A percentile compares a stretch with the other conserved stretches of the same genome.
Conservation (phyloP, 2,329 filamentous ascomycete species). For the Geoglossum cookeanum region DNA sequence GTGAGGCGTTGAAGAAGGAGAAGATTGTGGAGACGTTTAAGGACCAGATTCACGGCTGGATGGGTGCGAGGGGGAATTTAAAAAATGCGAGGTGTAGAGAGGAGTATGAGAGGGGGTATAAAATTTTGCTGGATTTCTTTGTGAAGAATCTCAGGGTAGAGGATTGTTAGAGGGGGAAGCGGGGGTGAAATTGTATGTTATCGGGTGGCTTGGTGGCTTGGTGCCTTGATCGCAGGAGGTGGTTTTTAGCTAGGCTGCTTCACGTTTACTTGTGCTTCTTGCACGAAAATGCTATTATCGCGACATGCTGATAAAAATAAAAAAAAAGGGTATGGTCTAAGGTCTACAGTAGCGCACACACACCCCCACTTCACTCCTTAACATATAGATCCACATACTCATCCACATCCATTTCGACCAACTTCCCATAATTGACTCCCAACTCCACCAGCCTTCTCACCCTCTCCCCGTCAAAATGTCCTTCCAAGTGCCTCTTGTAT, state of each 20-base stretch:
- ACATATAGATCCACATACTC: constrained; percentile 81
- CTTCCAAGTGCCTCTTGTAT: constrained; percentile 78
- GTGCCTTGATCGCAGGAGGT: no score
- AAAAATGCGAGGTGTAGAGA: constrained; percentile 21
- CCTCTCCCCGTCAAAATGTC: constrained; percentile 55
- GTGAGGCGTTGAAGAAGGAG: constrained; percentile 19
- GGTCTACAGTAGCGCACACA: neutral
- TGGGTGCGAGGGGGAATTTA: constrained; percentile 24
- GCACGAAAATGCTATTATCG: no score
- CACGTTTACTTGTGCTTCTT: no score
- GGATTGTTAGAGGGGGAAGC: neutral
- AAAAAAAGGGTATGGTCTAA: neutral
- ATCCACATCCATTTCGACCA: constrained; percentile 72
- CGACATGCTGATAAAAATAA: neutral
- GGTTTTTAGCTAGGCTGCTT: no score
- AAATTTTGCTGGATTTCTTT: constrained; percentile 16
- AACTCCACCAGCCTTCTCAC: constrained; percentile 71
- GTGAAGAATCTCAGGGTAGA: neutral
- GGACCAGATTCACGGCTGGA: constrained; percentile 26
- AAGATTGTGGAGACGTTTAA: constrained; percentile 26
- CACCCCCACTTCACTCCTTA: constrained; percentile 16
- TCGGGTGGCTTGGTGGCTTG: no score
- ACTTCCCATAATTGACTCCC: constrained; percentile 50
- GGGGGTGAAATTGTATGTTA: neutral
- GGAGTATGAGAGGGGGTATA: constrained; percentile 26